Evolutionary conservation across 305 asterid genomes (phyloP).

Genomic region (Fraxinus floribunda): DNA sequence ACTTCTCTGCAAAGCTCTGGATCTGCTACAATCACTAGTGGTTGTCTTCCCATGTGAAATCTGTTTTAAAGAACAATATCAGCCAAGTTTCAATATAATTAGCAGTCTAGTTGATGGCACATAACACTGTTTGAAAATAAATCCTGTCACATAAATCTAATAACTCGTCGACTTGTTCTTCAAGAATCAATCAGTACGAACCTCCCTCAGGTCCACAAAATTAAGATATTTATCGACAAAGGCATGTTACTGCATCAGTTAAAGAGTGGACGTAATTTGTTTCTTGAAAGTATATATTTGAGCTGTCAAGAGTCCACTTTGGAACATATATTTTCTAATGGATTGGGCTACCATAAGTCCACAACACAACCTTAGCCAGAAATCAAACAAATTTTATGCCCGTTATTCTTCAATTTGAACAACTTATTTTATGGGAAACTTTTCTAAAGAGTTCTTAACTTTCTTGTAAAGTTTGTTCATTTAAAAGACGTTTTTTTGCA

Average conservation of each 20-base stretch:
- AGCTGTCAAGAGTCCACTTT: background rate
- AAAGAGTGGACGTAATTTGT: background rate
- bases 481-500: background rate
- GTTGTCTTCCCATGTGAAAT: constrained; percentile 97
- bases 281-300: background rate
- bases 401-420: background rate
- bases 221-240: background rate
- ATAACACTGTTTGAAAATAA: no score
- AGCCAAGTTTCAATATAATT: background rate
- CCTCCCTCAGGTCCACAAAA: background rate
- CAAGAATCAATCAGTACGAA: background rate
- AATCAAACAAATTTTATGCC: constrained; percentile 5
- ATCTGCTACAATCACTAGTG: constrained; percentile 79
- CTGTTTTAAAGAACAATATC: constrained; percentile 30
- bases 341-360: background rate
- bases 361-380: background rate
- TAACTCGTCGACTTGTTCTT: background rate
- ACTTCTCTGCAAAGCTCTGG: constrained; percentile 89
- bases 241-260: background rate
- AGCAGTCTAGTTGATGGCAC: background rate
- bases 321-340: background rate
- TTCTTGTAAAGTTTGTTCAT: background rate
- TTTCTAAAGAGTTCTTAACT: background rate
- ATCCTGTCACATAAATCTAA: background rate
- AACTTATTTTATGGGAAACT: background rate